Base-by-base conservation (phyloP, 805 yeast species). In the Diddensiella transvaalensis region DNA sequence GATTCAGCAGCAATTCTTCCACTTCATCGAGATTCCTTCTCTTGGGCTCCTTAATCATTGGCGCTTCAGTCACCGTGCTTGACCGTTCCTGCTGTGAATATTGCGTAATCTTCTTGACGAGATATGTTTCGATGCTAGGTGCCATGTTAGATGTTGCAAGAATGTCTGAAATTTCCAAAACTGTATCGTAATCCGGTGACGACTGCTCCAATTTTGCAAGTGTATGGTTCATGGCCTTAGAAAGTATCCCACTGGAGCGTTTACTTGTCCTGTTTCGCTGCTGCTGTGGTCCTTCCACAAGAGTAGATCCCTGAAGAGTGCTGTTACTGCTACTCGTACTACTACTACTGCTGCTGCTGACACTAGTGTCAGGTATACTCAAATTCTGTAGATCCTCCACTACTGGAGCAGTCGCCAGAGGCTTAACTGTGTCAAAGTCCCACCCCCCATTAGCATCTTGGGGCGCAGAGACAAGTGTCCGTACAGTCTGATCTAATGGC, bases 1-100 rank as follows among this genome's bases (percentile, higher is more conserved):
- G 63, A 22, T 73, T 72, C 43, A 76, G 50, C 36, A 77, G 53
- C 17, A 77, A 54, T 53, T 75, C 77, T 54, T 77, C 81, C 8
- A 64, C 63, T 15, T 36, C 36, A 15, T 46, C 41, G 15, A 29
- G 33, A 49, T 40, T 26, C 6, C 47, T 13, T 24, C 47, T 10
- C 36, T 44, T 21, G 18, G 23, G 26, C 5, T 19, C 24, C 3
- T 44, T 22, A 23, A 3, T 26, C 5, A 21, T 22, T n/a, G 21
- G 18, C n/a, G 17, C 33, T 44, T 46, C 23, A 41, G 43, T 23
- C 55, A n/a, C 18, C 8, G 38, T 41, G 39, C 26, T 17, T 40
- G 42, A 43, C n/a, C 36, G 23, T n/a, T n/a, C n/a, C n/a, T n/a
- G n/a, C 44, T 35, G 38, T 3, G 47, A 45, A 19, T 49, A 44